Conservation (phyloP, 495 filamentous ascomycete genomes). For the Penicillium odoratum region DNA sequence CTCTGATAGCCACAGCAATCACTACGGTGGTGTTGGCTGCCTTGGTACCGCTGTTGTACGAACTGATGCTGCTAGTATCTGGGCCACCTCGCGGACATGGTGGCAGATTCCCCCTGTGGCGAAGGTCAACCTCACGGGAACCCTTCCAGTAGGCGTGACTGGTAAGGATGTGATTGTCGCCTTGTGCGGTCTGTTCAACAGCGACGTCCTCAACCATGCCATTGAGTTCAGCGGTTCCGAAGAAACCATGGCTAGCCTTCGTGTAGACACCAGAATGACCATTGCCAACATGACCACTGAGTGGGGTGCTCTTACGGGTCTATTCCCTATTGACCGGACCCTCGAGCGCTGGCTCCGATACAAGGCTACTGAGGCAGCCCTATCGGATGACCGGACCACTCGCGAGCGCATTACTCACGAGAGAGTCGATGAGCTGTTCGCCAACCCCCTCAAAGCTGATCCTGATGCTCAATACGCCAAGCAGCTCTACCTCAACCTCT, state of each 20-base stretch:
- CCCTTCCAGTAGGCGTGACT: constrained; percentile 76
- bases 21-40: constrained; percentile 74
- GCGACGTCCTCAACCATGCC: constrained; percentile 88
- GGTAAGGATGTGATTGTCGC: constrained; percentile 96
- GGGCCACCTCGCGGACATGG: constrained; percentile 83
- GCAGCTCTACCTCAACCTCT: constrained; percentile 72
- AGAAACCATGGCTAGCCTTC: constrained; percentile 72
- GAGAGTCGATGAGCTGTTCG: constrained; percentile 69
- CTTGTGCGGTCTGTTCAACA: constrained; percentile 82
- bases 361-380: constrained; percentile 70
- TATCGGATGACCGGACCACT: constrained; percentile 26
- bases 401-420: constrained; percentile 63
- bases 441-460: constrained; percentile 67
- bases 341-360: constrained; percentile 73
- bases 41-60: constrained; percentile 72
- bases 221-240: constrained; percentile 86
- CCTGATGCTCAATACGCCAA: constrained; percentile 82
- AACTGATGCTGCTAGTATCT: constrained; percentile 84
- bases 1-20: constrained; percentile 81
- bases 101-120: constrained; percentile 89
- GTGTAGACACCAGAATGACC: constrained; percentile 75
- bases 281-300: constrained; percentile 97
- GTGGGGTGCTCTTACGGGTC: constrained; percentile 80
- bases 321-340: constrained; percentile 80
- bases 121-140: constrained; percentile 73